A percentile compares a stretch with the other conserved stretches of the same genome.
phyloP scores from a whole-genome alignment of 306 rosid genomes.

The Lathyrus oleraceus region DNA sequence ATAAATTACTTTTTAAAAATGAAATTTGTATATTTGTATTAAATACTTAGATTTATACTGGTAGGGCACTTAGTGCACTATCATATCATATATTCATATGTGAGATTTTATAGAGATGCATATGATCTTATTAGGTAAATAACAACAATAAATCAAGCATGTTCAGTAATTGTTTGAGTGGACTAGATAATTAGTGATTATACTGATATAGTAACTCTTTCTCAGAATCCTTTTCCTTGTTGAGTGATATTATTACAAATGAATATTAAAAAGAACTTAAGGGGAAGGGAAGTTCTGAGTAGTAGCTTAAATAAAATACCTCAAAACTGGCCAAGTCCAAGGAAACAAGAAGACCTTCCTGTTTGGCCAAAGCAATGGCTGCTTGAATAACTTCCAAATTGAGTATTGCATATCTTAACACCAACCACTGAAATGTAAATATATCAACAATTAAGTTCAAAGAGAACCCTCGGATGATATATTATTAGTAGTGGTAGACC shows the following conservation, averaged over 20 bases:
- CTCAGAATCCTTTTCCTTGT: background rate
- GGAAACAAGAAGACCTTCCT: conserved; percentile 82
- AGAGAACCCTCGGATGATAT: conserved; percentile 30
- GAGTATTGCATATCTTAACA: conserved; percentile 71
- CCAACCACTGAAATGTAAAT: conserved; percentile 79
- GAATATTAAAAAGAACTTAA: background rate
- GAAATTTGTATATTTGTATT: background rate
- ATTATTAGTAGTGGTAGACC: conserved; percentile 36
- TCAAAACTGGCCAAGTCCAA: conserved; percentile 99
- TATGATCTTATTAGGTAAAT: background rate
- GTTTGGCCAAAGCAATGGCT: conserved; percentile 81
- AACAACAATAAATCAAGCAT: background rate
- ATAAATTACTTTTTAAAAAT: conserved; percentile 9
- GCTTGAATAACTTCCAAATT: conserved; percentile 83
- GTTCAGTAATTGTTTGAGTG: background rate
- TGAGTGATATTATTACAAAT: background rate
- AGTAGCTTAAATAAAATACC: conserved; percentile 52
- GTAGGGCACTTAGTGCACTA: background rate
- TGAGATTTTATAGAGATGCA: background rate
- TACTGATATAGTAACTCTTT: background rate
- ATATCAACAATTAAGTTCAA: conserved; percentile 38
- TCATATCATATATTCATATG: background rate
- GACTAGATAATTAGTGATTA: background rate
- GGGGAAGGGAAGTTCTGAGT: background rate
- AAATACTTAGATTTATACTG: background rate